phyloP scores from a whole-genome alignment of 2,329 filamentous ascomycete genomes.

The Cercospora janseana region DNA sequence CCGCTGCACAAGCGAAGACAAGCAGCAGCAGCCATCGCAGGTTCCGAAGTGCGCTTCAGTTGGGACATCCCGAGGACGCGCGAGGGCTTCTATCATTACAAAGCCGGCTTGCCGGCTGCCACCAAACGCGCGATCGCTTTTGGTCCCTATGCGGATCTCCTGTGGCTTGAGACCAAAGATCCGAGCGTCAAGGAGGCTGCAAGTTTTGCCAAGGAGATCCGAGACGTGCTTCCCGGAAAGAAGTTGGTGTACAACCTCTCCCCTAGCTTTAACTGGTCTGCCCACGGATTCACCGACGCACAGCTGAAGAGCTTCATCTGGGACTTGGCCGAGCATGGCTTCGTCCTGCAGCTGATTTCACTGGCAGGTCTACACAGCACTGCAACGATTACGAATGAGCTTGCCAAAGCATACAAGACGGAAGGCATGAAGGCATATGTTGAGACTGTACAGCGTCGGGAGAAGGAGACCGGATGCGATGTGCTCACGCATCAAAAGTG shows the following conservation, averaged over 20 bases:
- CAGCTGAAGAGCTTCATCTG: conserved; percentile 89
- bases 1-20: conserved; percentile 74
- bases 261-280: conserved; percentile 98
- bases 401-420: conserved; percentile 77
- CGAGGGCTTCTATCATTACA: conserved; percentile 91
- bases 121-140: conserved; percentile 93
- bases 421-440: conserved; percentile 98
- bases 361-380: conserved; percentile 63
- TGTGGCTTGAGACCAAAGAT: conserved; percentile 96
- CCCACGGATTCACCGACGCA: conserved; percentile 81
- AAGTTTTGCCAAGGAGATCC: conserved; percentile 73
- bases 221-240: conserved; percentile 69
- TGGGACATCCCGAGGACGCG: conserved; percentile 92
- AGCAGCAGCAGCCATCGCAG: conserved; percentile 66
- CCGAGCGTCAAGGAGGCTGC: conserved; percentile 76
- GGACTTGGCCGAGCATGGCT: conserved; percentile 88
- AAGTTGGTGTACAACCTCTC: conserved; percentile 94
- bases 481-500: conserved; percentile 95
- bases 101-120: conserved; percentile 76
- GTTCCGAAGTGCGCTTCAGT: conserved; percentile 72
- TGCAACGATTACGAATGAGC: conserved; percentile 66
- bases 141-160: conserved; percentile 85
- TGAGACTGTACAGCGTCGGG: conserved; percentile 81
- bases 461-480: conserved; percentile 88
- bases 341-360: conserved; percentile 64